Conservation (phyloP, 2,329 filamentous ascomycete species). For the Penicillium brevicompactum region DNA sequence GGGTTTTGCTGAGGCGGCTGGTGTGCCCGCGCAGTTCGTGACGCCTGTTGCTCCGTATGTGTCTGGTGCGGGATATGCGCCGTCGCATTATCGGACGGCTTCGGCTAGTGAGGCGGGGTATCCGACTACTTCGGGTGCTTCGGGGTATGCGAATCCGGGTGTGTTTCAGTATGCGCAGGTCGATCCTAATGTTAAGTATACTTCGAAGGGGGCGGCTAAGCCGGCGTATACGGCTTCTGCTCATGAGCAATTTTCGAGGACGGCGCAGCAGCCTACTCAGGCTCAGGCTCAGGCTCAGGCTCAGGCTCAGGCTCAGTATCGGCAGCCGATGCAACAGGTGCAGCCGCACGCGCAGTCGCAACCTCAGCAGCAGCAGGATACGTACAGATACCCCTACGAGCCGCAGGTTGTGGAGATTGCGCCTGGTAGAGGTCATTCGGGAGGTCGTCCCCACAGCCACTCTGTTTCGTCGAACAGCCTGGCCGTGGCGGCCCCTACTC, state of each 20-base stretch:
- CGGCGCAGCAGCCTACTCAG: neutral
- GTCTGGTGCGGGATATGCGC: slow-evolving; percentile 17
- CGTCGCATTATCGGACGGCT: slow-evolving; percentile 35
- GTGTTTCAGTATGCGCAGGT: slow-evolving; percentile 44
- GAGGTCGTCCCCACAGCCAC: slow-evolving; percentile 33
- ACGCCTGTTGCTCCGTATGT: slow-evolving; percentile 26
- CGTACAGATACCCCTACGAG: slow-evolving; percentile 17
- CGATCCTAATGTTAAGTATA: slow-evolving; percentile 43
- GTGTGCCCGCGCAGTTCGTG: slow-evolving; percentile 21
- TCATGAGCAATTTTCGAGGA: slow-evolving; percentile 30
- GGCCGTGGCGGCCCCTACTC: slow-evolving; percentile 34
- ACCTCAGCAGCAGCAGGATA: neutral
- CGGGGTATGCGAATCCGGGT: slow-evolving; percentile 34
- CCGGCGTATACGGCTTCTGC: slow-evolving; percentile 29
- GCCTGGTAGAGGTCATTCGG: slow-evolving; percentile 29
- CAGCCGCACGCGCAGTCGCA: slow-evolving; percentile 9
- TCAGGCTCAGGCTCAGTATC: neutral
- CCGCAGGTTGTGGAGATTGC: slow-evolving; percentile 39
- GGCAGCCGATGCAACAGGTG: neutral
- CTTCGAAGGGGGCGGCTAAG: slow-evolving; percentile 30
- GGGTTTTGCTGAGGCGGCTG: slow-evolving; percentile 22
- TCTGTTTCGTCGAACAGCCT: slow-evolving; percentile 45
- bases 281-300: neutral
- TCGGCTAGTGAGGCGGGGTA: slow-evolving; percentile 28
- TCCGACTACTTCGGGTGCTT: slow-evolving; percentile 5